Conservation (phyloP, 2,329 filamentous ascomycete genomes). For the Aplosporella prunicola region DNA sequence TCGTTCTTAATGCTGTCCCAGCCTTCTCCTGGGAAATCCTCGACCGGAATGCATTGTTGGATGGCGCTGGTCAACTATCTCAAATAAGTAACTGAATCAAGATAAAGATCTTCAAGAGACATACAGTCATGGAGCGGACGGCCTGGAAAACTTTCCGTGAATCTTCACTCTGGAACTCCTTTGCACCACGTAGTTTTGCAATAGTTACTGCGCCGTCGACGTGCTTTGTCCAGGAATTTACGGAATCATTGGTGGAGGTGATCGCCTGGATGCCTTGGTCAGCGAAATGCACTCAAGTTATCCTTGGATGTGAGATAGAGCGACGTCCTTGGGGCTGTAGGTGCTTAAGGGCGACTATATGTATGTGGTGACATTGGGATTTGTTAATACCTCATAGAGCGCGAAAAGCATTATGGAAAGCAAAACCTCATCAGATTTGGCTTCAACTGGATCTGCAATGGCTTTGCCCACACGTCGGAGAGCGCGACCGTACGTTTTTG, state of each 20-base stretch:
- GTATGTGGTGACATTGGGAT: constrained; percentile 1
- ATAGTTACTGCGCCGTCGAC: constrained; percentile 33
- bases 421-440: constrained; percentile 30
- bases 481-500: constrained; percentile 28
- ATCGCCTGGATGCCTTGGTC: constrained; percentile 21
- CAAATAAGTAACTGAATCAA: background rate
- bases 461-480: constrained; percentile 28
- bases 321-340: too few species aligned
- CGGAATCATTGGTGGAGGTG: constrained; percentile 28
- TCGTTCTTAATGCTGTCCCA: constrained; percentile 29
- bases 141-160: constrained; percentile 32
- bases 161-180: constrained; percentile 29
- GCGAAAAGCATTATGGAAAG: constrained; percentile 32
- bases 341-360: too few species aligned
- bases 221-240: constrained; percentile 29
- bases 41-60: constrained; percentile 29
- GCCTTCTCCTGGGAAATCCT: constrained; percentile 25
- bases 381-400: constrained; percentile 29
- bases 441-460: constrained; percentile 24
- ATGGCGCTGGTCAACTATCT: constrained; percentile 30
- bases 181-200: constrained; percentile 28
- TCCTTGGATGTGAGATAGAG: too few species aligned
- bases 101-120: background rate
- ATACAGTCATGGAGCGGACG: constrained; percentile 33
- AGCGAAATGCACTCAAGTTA: too few species aligned